Evolutionary conservation across 345 rosid species (phyloP).

Genomic region (Populus deltoides): DNA sequence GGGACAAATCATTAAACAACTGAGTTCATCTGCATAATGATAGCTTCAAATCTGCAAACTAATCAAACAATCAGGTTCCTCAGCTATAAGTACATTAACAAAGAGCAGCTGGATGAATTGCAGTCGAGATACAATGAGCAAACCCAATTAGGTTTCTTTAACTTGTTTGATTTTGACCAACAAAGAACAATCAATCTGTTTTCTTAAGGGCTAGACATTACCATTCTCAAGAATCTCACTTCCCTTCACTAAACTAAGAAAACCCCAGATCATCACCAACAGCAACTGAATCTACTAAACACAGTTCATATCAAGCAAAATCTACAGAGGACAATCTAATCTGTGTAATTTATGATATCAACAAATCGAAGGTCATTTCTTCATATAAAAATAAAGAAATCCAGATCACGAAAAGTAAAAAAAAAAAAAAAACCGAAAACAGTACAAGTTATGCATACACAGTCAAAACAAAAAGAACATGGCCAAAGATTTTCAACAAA

Average conservation of each 20-base stretch:
- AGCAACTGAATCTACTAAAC: neutral
- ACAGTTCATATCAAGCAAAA: neutral
- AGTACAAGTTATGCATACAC: neutral
- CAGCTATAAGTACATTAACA: neutral
- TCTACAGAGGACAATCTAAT: neutral
- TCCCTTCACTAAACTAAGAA: neutral
- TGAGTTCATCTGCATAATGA: neutral
- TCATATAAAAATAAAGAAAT: neutral
- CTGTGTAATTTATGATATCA: neutral
- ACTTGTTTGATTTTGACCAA: neutral
- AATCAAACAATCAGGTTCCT: neutral
- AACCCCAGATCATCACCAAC: neutral
- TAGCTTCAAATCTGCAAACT: neutral
- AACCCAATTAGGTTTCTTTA: neutral
- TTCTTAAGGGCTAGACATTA: neutral
- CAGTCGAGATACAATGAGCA: neutral
- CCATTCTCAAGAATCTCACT: neutral
- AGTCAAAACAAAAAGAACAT: neutral
- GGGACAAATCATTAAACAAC: neutral
- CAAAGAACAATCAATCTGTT: neutral
- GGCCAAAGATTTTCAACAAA: neutral
- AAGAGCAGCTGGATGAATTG: neutral
- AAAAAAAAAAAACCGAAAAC: neutral
- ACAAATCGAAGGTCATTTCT: neutral
- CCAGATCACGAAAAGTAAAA: slow-evolving; percentile 8